Evolutionary conservation across 257 asterid genomes (phyloP).

Genomic region (Forsythia suspensa): DNA sequence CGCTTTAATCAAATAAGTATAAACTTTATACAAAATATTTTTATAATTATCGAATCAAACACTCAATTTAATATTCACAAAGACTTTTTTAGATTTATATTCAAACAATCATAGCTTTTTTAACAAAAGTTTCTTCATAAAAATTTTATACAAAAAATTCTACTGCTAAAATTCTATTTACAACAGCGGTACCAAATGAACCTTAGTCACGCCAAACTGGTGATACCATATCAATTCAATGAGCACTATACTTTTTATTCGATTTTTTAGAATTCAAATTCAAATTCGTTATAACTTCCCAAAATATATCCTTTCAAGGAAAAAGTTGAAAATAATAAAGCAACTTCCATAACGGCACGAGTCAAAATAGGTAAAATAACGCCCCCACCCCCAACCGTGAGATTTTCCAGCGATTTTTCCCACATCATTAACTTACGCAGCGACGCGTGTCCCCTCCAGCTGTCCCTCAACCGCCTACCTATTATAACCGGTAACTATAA

Average conservation of each 20-base stretch:
- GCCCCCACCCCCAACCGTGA: conserved; percentile 17
- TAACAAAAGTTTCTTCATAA: too few relatives aligned
- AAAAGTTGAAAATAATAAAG: not conserved
- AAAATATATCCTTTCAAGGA: not conserved
- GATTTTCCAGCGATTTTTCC: conserved; percentile 17
- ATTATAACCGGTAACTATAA: conserved; percentile 34
- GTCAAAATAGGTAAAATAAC: conserved; percentile 35
- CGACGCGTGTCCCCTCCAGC: conserved; percentile 34
- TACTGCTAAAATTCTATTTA: too few relatives aligned
- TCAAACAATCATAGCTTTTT: too few relatives aligned
- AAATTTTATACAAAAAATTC: too few relatives aligned
- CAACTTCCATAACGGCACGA: conserved; percentile 56
- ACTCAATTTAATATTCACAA: too few relatives aligned
- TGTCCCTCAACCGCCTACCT: conserved; percentile 28
- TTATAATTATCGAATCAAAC: too few relatives aligned
- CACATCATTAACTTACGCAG: not conserved
- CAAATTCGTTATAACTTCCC: conserved; percentile 10
- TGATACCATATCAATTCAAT: too few relatives aligned
- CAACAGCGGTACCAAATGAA: too few relatives aligned
- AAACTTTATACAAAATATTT: too few relatives aligned
- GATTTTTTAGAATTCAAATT: conserved; percentile 24
- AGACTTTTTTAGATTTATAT: too few relatives aligned
- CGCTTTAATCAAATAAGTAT: too few relatives aligned
- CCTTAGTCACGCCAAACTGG: too few relatives aligned
- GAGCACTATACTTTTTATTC: not conserved